A percentile compares a stretch with the other conserved stretches of the same genome.
Conservation (phyloP, 352 stramenopile genomes). For the Globisporangium mamillatum region DNA sequence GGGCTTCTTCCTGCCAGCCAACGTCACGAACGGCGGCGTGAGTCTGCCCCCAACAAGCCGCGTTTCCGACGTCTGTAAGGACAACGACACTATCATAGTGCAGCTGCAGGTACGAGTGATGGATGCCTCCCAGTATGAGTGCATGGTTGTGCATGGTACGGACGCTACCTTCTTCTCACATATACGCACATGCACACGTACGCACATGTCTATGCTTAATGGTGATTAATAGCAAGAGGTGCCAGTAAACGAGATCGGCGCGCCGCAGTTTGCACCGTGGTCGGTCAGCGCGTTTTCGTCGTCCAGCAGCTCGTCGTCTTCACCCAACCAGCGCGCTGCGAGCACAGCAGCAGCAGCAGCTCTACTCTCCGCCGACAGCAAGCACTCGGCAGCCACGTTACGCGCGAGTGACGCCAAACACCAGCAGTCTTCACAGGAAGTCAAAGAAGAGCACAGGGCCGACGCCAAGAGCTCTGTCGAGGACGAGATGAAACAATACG, state of each 20-base stretch:
- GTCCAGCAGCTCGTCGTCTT: slow-evolving; percentile 10
- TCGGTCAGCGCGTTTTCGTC: slow-evolving; percentile 54
- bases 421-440: not conserved
- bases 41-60: slow-evolving; percentile 44
- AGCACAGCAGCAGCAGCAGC: not conserved
- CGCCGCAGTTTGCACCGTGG: slow-evolving; percentile 65
- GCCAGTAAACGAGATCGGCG: slow-evolving; percentile 77
- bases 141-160: not conserved
- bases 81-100: slow-evolving; percentile 67
- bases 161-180: not conserved
- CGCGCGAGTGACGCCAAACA: not conserved
- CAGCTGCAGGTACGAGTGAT: slow-evolving; percentile 48
- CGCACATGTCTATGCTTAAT: too few species aligned
- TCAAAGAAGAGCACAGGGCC: not conserved
- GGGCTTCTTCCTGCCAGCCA: slow-evolving; percentile 76
- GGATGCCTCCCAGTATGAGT: not conserved
- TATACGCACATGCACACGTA: too few species aligned
- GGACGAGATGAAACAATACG: slow-evolving; percentile 64
- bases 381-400: not conserved
- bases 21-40: slow-evolving; percentile 48
- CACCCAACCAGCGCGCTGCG: not conserved
- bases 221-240: slow-evolving; percentile 59
- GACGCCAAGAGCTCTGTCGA: slow-evolving; percentile 21
- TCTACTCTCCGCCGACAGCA: slow-evolving; percentile 2
- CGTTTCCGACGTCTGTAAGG: slow-evolving; percentile 65